phyloP scores from a whole-genome alignment of 352 stramenopile species.

The Globisporangium nunn region DNA sequence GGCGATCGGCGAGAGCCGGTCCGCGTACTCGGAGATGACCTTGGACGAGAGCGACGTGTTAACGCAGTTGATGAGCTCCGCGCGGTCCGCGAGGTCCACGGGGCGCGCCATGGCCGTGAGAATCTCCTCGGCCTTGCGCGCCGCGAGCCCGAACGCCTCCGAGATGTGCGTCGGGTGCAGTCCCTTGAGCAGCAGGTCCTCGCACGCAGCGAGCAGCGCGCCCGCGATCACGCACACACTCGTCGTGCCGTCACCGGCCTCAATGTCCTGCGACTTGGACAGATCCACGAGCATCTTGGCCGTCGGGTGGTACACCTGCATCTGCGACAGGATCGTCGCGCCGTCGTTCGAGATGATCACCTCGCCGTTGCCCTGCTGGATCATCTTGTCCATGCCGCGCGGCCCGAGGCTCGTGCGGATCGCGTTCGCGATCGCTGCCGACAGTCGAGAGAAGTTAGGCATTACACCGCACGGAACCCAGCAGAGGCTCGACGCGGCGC shows the following conservation, averaged over 20 bases:
- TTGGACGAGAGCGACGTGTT: constrained; percentile 98
- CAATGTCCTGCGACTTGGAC: constrained; percentile 99
- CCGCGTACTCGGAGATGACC: constrained; percentile 96
- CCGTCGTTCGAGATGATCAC: constrained; percentile 99
- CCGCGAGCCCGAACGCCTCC: constrained; percentile 92
- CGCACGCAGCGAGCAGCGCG: constrained; percentile 94
- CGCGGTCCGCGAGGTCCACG: constrained; percentile 92
- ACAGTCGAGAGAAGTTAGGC: neutral
- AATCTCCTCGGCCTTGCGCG: constrained; percentile 86
- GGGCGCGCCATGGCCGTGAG: constrained; percentile 86
- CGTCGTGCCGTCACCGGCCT: constrained; percentile 97
- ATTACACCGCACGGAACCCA: too few species aligned
- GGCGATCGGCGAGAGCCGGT: constrained; percentile 96
- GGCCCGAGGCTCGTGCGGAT: constrained; percentile 97
- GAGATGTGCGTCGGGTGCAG: constrained; percentile 99
- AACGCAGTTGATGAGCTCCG: constrained; percentile 96
- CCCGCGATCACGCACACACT: constrained; percentile 98
- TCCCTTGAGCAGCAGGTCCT: constrained; percentile 88
- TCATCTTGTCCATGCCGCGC: constrained; percentile 99
- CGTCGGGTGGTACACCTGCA: constrained; percentile 98
- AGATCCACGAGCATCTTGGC: constrained; percentile 99
- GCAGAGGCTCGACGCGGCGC: neutral
- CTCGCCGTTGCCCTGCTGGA: constrained; percentile 95
- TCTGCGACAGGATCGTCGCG: constrained; percentile 98
- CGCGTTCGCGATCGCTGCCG: constrained; percentile 93